Base-by-base conservation (phyloP, 331 rosid species). In the Quercus tomentella region DNA sequence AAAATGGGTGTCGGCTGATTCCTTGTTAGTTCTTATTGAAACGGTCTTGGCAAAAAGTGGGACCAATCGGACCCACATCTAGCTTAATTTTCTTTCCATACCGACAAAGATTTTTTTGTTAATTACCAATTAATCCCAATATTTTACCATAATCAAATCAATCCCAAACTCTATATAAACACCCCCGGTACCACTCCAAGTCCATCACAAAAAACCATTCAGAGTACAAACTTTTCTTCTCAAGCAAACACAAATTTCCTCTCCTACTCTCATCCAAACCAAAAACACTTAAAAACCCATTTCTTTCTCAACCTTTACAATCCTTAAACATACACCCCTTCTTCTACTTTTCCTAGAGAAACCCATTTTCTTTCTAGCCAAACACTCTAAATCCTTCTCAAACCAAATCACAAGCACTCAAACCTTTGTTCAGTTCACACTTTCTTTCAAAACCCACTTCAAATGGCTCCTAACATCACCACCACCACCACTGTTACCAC, bases 401-500 rank as follows among this genome's bases (percentile, higher is more conserved):
- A 20, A 70, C 23, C 56, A n/a, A 16, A 10, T 63, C 7, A 12
- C 70, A n/a, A 12, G 2, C 1, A 15, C 16, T 22, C 3, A 23
- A 61, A 23, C 25, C 35, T 25, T 61, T 25, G 67, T 43, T 43
- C 56, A 70, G 12, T 22, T 21, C 54, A 63, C 56, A 28, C 14
- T 33, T 17, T 15, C 11, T 62, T 16, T 14, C 22, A 43, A 25
- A 57, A 58, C 43, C 21, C 41, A 55, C 41, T 52, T 11, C 69
- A 89, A 67, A 67, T 93, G 98, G 89, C 94, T 55, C 96, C 94
- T 25, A 26, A 81, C 81, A 87, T 56, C 83, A 45, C 76, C 54
- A 28, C 76, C 54, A 37, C 43, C 54, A 55, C 79, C 7, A 49
- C 75, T 1, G 62, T 58, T 1, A 73, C 83, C 66, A 43, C 75